A percentile compares a stretch with the other conserved stretches of the same genome.
Conservation (phyloP, 352 stramenopile species). For the Bremia lactucae region DNA sequence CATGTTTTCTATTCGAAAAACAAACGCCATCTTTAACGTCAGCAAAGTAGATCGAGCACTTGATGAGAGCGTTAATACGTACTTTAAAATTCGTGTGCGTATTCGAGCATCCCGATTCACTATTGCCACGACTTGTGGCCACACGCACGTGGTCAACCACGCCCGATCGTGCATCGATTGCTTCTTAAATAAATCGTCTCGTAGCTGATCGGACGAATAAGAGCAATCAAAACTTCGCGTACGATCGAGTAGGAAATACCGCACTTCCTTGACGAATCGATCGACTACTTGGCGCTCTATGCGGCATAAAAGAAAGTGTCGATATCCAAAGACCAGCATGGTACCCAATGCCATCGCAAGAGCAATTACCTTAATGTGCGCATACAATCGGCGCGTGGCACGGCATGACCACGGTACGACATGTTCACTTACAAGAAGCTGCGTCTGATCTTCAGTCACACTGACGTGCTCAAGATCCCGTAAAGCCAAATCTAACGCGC, state of each 20-base stretch:
- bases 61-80: conserved; percentile 7
- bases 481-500: conserved; percentile 47
- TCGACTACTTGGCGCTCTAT: conserved; percentile 41
- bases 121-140: conserved; percentile 43
- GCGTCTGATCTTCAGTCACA: conserved; percentile 31
- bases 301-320: conserved; percentile 28
- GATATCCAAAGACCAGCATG: conserved; percentile 22
- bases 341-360: conserved; percentile 22
- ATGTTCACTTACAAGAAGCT: conserved; percentile 33
- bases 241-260: conserved; percentile 44
- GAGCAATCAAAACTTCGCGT: conserved; percentile 25
- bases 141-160: conserved; percentile 44
- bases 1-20: conserved; percentile 17
- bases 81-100: conserved; percentile 30
- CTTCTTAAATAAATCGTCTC: conserved; percentile 54
- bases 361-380: conserved; percentile 29
- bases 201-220: conserved; percentile 46
- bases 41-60: neutral
- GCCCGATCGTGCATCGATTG: conserved; percentile 30
- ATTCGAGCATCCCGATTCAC: conserved; percentile 50
- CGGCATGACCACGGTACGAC: conserved; percentile 46
- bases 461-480: conserved; percentile 43
- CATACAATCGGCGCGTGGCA: conserved; percentile 37
- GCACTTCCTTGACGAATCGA: conserved; percentile 59
- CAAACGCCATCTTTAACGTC: conserved; percentile 1